These are phyloP conservation scores for Zopfia rhizophila DNA, from an alignment of 2,329 filamentous ascomycete species.

Conservation along the genomic window DNA sequence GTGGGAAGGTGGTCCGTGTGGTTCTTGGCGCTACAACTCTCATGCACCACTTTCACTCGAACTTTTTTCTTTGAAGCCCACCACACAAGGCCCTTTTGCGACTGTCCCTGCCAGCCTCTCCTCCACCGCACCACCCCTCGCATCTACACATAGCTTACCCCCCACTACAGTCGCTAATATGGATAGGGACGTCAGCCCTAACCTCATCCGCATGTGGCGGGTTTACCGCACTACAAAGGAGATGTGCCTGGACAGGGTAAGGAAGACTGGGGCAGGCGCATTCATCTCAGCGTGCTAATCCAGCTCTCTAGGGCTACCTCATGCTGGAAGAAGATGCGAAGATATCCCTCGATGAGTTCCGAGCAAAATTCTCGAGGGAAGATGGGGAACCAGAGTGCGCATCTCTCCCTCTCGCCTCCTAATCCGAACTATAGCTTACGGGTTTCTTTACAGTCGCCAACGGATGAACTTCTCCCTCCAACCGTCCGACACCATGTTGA, in stretches of 20 bases:
- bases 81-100: background rate
- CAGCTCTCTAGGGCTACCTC: constrained; percentile 80
- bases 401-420: background rate
- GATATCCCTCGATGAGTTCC: constrained; percentile 86
- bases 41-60: constrained; percentile 17
- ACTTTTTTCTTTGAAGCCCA: constrained; percentile 8
- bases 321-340: constrained; percentile 88
- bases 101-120: background rate
- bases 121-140: constrained; percentile 5
- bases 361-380: constrained; percentile 73
- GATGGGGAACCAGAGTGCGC: constrained; percentile 81
- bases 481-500: constrained; percentile 84
- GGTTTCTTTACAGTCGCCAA: constrained; percentile 71
- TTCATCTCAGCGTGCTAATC: constrained; percentile 29
- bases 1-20: constrained; percentile 43
- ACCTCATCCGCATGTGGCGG: constrained; percentile 79
- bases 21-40: constrained; percentile 20
- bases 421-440: too few species aligned
- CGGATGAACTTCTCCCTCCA: constrained; percentile 89
- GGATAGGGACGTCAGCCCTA: constrained; percentile 40
- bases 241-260: constrained; percentile 91
- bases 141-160: constrained; percentile 17
- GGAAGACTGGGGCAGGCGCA: constrained; percentile 47
- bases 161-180: constrained; percentile 25
- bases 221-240: constrained; percentile 93